These are phyloP conservation scores for Grigorovia yakushimaensis DNA, from an alignment of 805 yeast genomes.

Conservation along the genomic window DNA sequence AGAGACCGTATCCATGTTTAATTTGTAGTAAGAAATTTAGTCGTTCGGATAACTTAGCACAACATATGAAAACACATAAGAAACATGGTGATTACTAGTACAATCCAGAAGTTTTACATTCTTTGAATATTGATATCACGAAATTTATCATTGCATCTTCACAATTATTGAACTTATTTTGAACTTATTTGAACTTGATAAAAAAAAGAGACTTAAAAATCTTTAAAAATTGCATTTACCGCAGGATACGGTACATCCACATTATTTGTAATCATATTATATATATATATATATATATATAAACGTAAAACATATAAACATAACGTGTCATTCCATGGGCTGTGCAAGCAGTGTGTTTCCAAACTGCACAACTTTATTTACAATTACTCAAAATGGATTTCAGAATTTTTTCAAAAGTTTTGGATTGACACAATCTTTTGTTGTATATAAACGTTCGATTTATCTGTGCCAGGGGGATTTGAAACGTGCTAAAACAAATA, in stretches of 20 bases:
- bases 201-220: too few species aligned
- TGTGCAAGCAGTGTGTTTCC: neutral
- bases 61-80: slow-evolving; percentile 49
- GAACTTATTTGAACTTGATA: too few species aligned
- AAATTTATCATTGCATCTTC: neutral
- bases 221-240: too few species aligned
- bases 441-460: neutral
- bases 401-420: neutral
- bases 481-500: too few species aligned
- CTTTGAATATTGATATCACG: neutral
- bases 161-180: too few species aligned
- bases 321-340: too few species aligned
- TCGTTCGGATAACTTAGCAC: slow-evolving; percentile 57
- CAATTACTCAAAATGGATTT: neutral
- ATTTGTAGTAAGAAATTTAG: slow-evolving; percentile 54
- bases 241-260: neutral
- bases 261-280: neutral
- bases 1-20: slow-evolving; percentile 49
- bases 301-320: neutral
- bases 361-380: neutral
- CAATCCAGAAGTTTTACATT: too few species aligned
- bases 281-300: too few species aligned
- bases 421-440: neutral
- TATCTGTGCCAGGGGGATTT: neutral
- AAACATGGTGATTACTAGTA: slow-evolving; percentile 22